Conservation (phyloP, 495 filamentous ascomycete genomes). For the Tricharina praecox region DNA sequence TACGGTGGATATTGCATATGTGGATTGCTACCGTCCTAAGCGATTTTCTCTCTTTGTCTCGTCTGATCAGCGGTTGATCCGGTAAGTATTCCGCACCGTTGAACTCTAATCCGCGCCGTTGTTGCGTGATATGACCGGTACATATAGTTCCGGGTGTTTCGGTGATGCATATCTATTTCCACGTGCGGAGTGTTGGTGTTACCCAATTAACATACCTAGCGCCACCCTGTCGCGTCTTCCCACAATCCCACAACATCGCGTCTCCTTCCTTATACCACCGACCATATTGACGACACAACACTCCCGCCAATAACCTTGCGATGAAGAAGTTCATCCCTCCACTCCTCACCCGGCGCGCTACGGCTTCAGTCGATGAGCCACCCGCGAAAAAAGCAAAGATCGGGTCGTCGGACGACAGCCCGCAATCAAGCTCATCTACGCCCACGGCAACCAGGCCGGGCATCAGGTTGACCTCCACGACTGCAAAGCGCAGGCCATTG, state of each 20-base stretch:
- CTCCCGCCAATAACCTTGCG: too few relatives aligned
- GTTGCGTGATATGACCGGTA: too few relatives aligned
- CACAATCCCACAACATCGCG: background rate
- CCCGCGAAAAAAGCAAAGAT: background rate
- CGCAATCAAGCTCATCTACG: background rate
- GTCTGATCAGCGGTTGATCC: too few relatives aligned
- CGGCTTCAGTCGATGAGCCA: conserved; percentile 1
- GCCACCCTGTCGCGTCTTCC: background rate
- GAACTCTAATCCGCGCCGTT: too few relatives aligned
- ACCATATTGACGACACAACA: too few relatives aligned
- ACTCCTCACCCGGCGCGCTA: conserved; percentile 11
- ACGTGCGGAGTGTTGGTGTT: background rate
- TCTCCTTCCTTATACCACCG: background rate
- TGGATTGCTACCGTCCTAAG: too few relatives aligned
- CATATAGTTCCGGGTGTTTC: too few relatives aligned
- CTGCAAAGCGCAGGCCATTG: conserved; percentile 30
- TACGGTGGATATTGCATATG: too few relatives aligned
- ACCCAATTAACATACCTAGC: background rate
- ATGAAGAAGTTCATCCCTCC: conserved; percentile 24
- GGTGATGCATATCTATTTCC: too few relatives aligned
- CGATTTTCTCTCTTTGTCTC: too few relatives aligned
- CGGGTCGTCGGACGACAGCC: background rate
- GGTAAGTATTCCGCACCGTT: too few relatives aligned
- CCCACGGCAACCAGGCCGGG: conserved; percentile 6
- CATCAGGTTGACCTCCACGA: background rate